Percentiles rank a stretch among this genome's conserved stretches.
Evolutionary conservation across 345 rosid genomes (phyloP).

Genomic region (Moricandia moricandioides): DNA sequence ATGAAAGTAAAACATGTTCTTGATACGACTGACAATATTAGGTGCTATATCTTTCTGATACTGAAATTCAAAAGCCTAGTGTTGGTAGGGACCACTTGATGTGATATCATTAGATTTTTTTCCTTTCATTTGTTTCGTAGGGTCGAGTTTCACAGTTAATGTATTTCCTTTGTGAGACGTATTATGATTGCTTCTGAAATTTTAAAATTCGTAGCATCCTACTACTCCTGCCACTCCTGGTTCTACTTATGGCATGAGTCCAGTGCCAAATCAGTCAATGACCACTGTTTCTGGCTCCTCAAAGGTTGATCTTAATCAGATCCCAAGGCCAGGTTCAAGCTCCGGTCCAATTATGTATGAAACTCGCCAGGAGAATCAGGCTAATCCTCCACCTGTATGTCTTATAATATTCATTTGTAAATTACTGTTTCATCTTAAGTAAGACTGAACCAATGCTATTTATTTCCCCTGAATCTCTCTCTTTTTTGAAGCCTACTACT

Average conservation of each 20-base stretch:
- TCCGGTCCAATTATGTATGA: slow-evolving; percentile 27
- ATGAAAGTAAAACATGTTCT: slow-evolving; percentile 1
- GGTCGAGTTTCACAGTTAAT: not conserved
- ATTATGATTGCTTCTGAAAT: slow-evolving; percentile 7
- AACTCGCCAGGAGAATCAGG: slow-evolving; percentile 58
- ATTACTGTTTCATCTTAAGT: slow-evolving; percentile 1
- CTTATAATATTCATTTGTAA: not conserved
- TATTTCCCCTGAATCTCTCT: slow-evolving; percentile 19
- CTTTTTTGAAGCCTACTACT: slow-evolving; percentile 67
- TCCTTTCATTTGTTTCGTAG: not conserved
- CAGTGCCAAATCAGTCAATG: slow-evolving; percentile 37
- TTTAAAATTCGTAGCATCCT: slow-evolving; percentile 26
- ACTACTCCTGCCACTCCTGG: slow-evolving; percentile 35
- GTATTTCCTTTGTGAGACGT: not conserved
- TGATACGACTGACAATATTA: slow-evolving; percentile 1
- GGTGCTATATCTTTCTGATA: not conserved
- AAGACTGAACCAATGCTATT: not conserved
- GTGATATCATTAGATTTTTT: not conserved
- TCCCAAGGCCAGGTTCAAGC: slow-evolving; percentile 42
- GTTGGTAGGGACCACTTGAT: not conserved
- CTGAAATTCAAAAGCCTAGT: not conserved
- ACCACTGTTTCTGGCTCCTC: slow-evolving; percentile 34
- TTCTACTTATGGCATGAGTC: slow-evolving; percentile 31
- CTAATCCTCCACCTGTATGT: slow-evolving; percentile 50
- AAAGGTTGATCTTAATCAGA: slow-evolving; percentile 36